Percentiles rank a stretch among this genome's conserved stretches.
Evolutionary conservation across 805 yeast genomes (phyloP).

Genomic region (Isabelozyma rhagii): DNA sequence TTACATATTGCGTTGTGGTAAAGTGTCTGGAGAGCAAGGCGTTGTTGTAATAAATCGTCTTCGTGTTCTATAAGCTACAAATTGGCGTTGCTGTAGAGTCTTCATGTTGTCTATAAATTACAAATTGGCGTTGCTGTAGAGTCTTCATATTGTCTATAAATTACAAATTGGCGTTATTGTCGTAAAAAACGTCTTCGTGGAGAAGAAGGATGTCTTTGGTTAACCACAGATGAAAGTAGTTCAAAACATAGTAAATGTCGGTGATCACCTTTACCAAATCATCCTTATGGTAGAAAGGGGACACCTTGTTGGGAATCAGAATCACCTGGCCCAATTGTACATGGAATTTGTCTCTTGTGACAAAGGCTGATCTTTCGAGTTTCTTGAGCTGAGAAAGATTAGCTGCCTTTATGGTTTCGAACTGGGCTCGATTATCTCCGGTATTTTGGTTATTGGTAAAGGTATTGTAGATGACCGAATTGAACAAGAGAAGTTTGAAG

Average conservation of each 20-base stretch:
- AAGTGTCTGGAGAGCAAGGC: too few species aligned
- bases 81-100: too few species aligned
- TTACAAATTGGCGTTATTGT: not conserved
- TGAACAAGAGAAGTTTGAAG: conserved; percentile 14
- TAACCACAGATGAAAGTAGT: not conserved
- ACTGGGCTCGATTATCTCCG: not conserved
- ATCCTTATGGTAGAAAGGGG: conserved; percentile 10
- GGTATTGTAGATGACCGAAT: conserved; percentile 1
- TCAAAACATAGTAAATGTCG: conserved; percentile 16
- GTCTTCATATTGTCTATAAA: not conserved
- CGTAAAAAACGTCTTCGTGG: not conserved
- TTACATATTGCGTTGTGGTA: too few species aligned
- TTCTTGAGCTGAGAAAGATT: not conserved
- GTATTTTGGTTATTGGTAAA: not conserved
- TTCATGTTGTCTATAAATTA: not conserved
- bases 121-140: too few species aligned
- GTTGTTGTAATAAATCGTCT: too few species aligned
- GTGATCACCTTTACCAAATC: conserved; percentile 18
- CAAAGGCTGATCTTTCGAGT: conserved; percentile 1
- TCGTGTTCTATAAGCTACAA: too few species aligned
- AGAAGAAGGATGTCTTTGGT: not conserved
- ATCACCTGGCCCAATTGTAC: conserved; percentile 15
- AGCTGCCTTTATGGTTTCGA: conserved; percentile 1
- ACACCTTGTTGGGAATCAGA: conserved; percentile 4
- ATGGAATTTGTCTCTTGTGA: conserved; percentile 13